phyloP scores from a whole-genome alignment of 2,329 filamentous ascomycete genomes.

The Diatrype stigma region DNA sequence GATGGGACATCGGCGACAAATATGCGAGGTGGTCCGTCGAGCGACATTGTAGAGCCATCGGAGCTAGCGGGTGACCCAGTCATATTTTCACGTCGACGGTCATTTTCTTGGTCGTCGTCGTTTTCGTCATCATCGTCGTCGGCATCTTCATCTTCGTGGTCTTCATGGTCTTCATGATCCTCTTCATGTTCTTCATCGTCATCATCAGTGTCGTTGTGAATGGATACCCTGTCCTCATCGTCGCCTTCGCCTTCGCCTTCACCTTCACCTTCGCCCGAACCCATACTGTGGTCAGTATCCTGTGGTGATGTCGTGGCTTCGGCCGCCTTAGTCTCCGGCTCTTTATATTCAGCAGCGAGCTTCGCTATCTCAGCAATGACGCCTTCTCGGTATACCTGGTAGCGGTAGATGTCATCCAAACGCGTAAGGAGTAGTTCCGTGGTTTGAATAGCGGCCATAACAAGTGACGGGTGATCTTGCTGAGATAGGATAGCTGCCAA shows the following conservation, averaged over 20 bases:
- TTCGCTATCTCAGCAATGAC: constrained; percentile 89
- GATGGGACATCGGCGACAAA: constrained; percentile 47
- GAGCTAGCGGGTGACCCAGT: constrained; percentile 66
- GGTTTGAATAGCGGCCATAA: constrained; percentile 82
- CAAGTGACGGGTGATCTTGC: constrained; percentile 83
- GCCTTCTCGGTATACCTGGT: constrained; percentile 95
- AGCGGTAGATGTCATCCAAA: constrained; percentile 82
- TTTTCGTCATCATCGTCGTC: constrained; percentile 50
- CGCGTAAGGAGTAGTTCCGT: constrained; percentile 83
- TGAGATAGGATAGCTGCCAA: constrained; percentile 92
- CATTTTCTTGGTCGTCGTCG: constrained; percentile 47
- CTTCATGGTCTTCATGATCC: constrained; percentile 49
- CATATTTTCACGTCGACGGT: constrained; percentile 49
- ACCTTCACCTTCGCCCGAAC: constrained; percentile 29
- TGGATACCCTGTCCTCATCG: constrained; percentile 30
- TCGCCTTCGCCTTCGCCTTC: constrained; percentile 8
- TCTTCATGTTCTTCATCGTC: constrained; percentile 47
- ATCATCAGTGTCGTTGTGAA: constrained; percentile 49
- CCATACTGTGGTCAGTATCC: constrained; percentile 23
- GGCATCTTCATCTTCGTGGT: constrained; percentile 41
- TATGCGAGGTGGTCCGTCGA: constrained; percentile 50
- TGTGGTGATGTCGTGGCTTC: constrained; percentile 26
- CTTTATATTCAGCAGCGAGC: constrained; percentile 55
- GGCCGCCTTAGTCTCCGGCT: constrained; percentile 26
- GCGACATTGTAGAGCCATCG: constrained; percentile 60